A percentile compares a stretch with the other conserved stretches of the same genome.
These are phyloP conservation scores for Aphanomyces astaci DNA, from an alignment of 352 stramenopile genomes.

Conservation along the genomic window DNA sequence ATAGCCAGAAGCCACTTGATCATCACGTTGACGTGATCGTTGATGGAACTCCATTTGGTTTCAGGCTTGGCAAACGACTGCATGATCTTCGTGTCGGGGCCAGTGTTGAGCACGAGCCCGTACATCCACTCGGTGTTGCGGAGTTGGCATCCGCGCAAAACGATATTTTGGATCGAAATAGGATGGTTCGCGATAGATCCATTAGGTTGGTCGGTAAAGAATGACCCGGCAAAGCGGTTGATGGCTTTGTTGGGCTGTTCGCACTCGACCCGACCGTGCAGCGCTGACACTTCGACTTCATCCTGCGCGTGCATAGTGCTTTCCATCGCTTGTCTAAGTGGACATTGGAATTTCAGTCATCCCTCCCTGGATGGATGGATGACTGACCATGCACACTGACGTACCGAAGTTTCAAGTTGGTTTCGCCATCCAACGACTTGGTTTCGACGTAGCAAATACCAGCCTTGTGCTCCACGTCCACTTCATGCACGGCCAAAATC, in stretches of 20 bases:
- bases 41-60: constrained; percentile 79
- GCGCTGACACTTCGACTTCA: constrained; percentile 23
- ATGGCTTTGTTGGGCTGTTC: constrained; percentile 80
- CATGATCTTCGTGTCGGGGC: constrained; percentile 79
- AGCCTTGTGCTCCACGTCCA: constrained; percentile 41
- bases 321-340: constrained; percentile 49
- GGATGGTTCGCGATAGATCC: constrained; percentile 35
- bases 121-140: constrained; percentile 87
- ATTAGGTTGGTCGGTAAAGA: constrained; percentile 36
- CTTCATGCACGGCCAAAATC: constrained; percentile 69
- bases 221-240: constrained; percentile 60
- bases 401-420: constrained; percentile 84
- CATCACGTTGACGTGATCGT: constrained; percentile 70
- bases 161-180: constrained; percentile 76
- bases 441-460: constrained; percentile 85
- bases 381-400: constrained; percentile 35
- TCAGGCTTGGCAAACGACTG: constrained; percentile 41
- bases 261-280: constrained; percentile 49
- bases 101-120: constrained; percentile 84
- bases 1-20: constrained; percentile 67
- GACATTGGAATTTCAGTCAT: no score
- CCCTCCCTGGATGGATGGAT: no score
- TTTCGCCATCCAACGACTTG: constrained; percentile 83
- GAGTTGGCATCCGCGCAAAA: constrained; percentile 79
- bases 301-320: constrained; percentile 41